Base-by-base conservation (phyloP, 352 stramenopile species). In the Halophytophthora batemanensis region DNA sequence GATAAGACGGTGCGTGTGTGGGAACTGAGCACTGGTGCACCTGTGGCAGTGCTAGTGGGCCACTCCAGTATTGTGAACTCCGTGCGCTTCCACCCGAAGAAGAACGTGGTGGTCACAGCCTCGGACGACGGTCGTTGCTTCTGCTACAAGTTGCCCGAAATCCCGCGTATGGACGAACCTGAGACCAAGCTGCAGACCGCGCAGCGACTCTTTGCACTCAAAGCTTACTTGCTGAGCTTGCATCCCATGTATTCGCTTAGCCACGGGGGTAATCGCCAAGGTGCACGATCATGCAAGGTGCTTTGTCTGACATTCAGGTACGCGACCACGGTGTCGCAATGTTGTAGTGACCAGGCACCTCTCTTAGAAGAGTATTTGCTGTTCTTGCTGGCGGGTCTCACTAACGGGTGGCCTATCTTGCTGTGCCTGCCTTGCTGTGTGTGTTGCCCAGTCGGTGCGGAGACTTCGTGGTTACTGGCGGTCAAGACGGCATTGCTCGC, bases 51-150 rank as follows among this genome's bases (percentile, higher is more conserved):
- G 64, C 55, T 95, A 31, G 68, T 93, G 2, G 85, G 85, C 29
- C 89, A 95, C 59, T 87, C 86, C 18, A 93, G 81, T 61, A 75
- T 90, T 14, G 79, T 93, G 13, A 93, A 94, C 61, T 86, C 82
- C 13, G 76, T 89, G 47, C 77, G 80, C 31, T 98, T 98, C 53
- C 87, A 97, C 40, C 80, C 85, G 3, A 65, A 55, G 14, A 81
- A 87, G 40, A 95, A 94, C 40, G 77, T 96, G 15, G 80, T 97
- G 6, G 82, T 97, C n/a, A 96, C 82, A 1, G 87, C 87, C 14
- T 96, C 85, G n/a, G 90, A 98, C 47, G 90, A 98, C 58, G 91
- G 91, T 0, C 77, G 80, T 6, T 94, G 84, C 53, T 95, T 93
- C 42, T 91, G 92, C 56, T 97, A 96, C 71, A 91, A 93, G 45